Evolutionary conservation across 1,139 yeast genomes (phyloP), one percentile per base, ranked within the genome.

Genomic region (Geotrichum citri-aurantii): DNA sequence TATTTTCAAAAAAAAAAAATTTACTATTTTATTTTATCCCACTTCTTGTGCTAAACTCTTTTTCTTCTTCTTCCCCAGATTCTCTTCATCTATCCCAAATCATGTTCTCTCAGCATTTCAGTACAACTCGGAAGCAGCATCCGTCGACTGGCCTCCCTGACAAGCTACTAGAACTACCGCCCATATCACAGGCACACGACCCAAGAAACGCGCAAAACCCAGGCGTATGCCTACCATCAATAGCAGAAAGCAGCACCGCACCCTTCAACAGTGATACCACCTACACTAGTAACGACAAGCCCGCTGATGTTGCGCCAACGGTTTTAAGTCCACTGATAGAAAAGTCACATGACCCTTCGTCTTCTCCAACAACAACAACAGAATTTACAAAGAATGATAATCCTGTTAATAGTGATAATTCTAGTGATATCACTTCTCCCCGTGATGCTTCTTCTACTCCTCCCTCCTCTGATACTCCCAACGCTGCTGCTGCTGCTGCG

Each of bases 91-190:
- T 42, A 17, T 11, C 8, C 26, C 26, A 21, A 10, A 24, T 14
- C 33, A 48, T 48, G 50, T 48, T 48, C 26, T 48, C 50, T 14
- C 50, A 48, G n/a, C 50, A 48, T 11, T 48, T 48, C 19, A 48
- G 23, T 8, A 6, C 40, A 14, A 21, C 50, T 14, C 12, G n/a
- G 40, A 14, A 31, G 14, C 40, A 31, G 40, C 40, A 26, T 7
- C 4, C 12, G 14, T 14, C 12, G 40, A 7, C 40, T 4, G 14
- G n/a, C 40, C 11, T 11, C 11, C 11, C 40, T 11, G 40, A 31
- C 40, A 31, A 31, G 40, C 10, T 31, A 14, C 14, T 31, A 4
- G 40, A 31, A 11, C 40, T 31, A 12, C 40, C 40, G 14, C 40
- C 40, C n/a, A 31, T 31, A 7, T 31, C 40, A 1, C 12, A 10